Conservation (phyloP, 164 flowering plant genomes). For the Tetracentron sinense region DNA sequence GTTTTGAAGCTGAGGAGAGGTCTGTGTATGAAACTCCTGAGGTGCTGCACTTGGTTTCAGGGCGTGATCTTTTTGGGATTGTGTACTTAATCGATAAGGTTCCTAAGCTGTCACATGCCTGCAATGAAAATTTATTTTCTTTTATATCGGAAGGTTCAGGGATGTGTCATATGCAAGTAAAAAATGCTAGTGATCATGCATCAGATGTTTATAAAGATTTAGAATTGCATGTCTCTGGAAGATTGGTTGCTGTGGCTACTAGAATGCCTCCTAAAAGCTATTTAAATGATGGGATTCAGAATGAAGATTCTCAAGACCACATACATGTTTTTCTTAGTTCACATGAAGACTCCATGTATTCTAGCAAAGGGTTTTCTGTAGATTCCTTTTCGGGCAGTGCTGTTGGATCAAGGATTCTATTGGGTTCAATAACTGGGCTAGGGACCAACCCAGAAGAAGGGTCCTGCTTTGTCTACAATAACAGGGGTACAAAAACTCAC, state of each 20-base stretch:
- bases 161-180: slow-evolving; percentile 19
- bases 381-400: slow-evolving; percentile 18
- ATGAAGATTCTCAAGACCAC: slow-evolving; percentile 56
- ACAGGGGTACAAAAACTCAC: slow-evolving; percentile 66
- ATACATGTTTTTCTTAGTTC: slow-evolving; percentile 70
- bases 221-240: slow-evolving; percentile 75
- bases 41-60: slow-evolving; percentile 92
- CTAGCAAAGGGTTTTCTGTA: slow-evolving; percentile 7
- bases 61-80: slow-evolving; percentile 85
- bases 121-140: slow-evolving; percentile 33
- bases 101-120: slow-evolving; percentile 41
- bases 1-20: slow-evolving; percentile 97
- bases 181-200: slow-evolving; percentile 8
- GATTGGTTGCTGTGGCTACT: slow-evolving; percentile 65
- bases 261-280: slow-evolving; percentile 62
- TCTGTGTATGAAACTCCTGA: slow-evolving; percentile 66
- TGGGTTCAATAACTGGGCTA: slow-evolving; percentile 72
- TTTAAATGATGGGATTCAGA: slow-evolving; percentile 22
- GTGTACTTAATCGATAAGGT: slow-evolving; percentile 44
- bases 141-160: slow-evolving; percentile 18
- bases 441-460: slow-evolving; percentile 80
- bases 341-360: slow-evolving; percentile 22
- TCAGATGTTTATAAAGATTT: slow-evolving; percentile 75
- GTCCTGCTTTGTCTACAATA: slow-evolving; percentile 64
- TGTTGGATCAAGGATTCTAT: slow-evolving; percentile 35